Conservation (phyloP, 2,329 filamentous ascomycete genomes). For the Madurella fahalii region DNA sequence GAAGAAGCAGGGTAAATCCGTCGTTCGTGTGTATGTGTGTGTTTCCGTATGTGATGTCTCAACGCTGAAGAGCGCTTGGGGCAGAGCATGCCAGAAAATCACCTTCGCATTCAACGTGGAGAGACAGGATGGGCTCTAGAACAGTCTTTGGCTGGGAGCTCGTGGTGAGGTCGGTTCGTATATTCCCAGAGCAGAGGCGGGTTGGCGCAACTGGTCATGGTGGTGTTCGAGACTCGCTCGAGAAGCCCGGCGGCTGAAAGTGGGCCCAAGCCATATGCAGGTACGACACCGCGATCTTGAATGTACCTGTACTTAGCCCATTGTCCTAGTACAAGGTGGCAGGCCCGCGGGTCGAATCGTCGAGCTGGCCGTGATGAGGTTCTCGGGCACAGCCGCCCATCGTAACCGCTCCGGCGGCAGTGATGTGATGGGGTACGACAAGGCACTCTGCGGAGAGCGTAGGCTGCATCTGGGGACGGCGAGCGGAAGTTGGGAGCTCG, state of each 20-base stretch:
- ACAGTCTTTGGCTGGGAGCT: too few species aligned
- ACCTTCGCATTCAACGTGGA: too few species aligned
- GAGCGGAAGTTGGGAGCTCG: not conserved
- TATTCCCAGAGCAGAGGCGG: not conserved
- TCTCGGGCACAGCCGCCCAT: slow-evolving; percentile 16
- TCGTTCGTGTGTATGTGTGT: too few species aligned
- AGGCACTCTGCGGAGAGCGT: not conserved
- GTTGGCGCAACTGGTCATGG: not conserved
- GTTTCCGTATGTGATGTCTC: not conserved
- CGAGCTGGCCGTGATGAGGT: slow-evolving; percentile 12
- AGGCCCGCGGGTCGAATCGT: slow-evolving; percentile 15
- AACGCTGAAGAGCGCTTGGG: not conserved
- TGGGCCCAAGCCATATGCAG: slow-evolving; percentile 22
- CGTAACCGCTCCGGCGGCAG: slow-evolving; percentile 17
- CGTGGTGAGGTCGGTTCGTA: not conserved
- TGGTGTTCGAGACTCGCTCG: not conserved
- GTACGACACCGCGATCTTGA: slow-evolving; percentile 17
- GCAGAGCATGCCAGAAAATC: not conserved
- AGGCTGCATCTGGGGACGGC: not conserved
- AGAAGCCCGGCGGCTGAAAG: slow-evolving; percentile 18
- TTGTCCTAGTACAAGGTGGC: slow-evolving; percentile 3
- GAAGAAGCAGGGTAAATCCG: too few species aligned
- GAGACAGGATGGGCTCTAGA: too few species aligned
- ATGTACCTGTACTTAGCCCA: slow-evolving; percentile 20
- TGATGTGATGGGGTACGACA: not conserved